Base-by-base conservation (phyloP, 306 rosid genomes). In the Biancaea sappan region DNA sequence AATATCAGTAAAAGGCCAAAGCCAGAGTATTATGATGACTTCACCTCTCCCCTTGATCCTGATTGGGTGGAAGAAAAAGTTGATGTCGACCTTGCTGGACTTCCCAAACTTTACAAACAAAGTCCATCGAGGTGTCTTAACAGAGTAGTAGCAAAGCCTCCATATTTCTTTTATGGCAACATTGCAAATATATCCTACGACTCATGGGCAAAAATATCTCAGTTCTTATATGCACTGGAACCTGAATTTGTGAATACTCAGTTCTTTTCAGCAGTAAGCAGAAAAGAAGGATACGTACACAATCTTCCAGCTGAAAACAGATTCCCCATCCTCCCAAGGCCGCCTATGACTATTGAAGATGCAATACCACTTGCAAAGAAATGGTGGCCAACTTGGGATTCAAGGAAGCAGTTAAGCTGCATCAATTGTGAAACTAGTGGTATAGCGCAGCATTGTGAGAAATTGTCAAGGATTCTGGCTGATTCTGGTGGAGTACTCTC, bases 321-420 rank as follows among this genome's bases (percentile, higher is more conserved):
- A 76, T 84, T 71, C 73, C 88, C 73, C 71, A 76, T 94, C 63
- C 78, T 74, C 74, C 95, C 94, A 6, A 75, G 51, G 72, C 68
- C 97, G 19, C 88, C 91, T 2, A 83, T 90, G 95, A 91, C 93
- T 18, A 81, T 94, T 6, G 86, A 82, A 73, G 97, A 94, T 3
- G 90, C 82, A 37, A 75, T 91, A 50, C 98, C 98, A 0, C 72
- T 60, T 44, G 71, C 91, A 43, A 91, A 83, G 77, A 89, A 88
- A 78, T 88, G 95, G 91, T 94, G 97, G 98, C 97, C 98, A 11
- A 73, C 89, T 5, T 94, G 98, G 98, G 97, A 94, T 83, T 78
- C 83, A 5, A 87, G 98, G 81, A 88, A 87, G 73, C 92, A 84
- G 74, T 73, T 94, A 76, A 84, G 66, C 80, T 64, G 79, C 84